Evolutionary conservation across 305 asterid species (phyloP).

Genomic region (Stenogyne calaminthoides): DNA sequence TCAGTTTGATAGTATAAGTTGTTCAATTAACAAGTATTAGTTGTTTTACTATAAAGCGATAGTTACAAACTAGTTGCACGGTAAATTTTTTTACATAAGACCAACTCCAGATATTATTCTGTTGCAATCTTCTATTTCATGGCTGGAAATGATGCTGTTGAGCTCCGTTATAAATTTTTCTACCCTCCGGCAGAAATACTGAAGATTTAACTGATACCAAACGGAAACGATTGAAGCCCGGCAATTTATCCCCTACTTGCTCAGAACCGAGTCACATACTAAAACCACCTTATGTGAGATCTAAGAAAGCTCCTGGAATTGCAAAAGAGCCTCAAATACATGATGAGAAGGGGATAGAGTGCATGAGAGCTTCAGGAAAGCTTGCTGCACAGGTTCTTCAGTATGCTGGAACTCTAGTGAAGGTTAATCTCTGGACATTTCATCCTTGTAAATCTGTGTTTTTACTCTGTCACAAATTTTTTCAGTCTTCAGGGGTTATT

Average conservation of each 20-base stretch:
- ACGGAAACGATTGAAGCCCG: conserved; percentile 70
- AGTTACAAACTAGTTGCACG: too few relatives aligned
- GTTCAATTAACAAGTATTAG: too few relatives aligned
- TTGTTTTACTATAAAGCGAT: too few relatives aligned
- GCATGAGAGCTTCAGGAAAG: conserved; percentile 97
- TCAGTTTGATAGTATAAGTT: too few relatives aligned
- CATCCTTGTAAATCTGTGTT: background rate
- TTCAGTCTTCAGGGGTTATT: conserved; percentile 28
- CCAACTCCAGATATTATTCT: background rate
- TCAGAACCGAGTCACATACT: conserved; percentile 80
- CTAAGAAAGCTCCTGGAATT: conserved; percentile 79
- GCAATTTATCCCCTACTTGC: conserved; percentile 77
- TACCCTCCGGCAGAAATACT: conserved; percentile 45
- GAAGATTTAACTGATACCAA: conserved; percentile 54
- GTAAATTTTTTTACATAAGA: too few relatives aligned
- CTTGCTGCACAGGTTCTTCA: conserved; percentile 97
- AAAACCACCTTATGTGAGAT: conserved; percentile 81
- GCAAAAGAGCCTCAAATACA: conserved; percentile 74
- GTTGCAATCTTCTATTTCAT: conserved; percentile 11
- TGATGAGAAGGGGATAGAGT: conserved; percentile 76
- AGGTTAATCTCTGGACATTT: conserved; percentile 55
- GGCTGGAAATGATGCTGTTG: background rate
- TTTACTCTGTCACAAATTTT: background rate
- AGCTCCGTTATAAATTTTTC: conserved; percentile 20
- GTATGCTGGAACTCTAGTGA: conserved; percentile 90